Evolutionary conservation across 2,329 filamentous ascomycete genomes (phyloP), one percentile per base, ranked within the genome.

Genomic region (Xylaria sp.): DNA sequence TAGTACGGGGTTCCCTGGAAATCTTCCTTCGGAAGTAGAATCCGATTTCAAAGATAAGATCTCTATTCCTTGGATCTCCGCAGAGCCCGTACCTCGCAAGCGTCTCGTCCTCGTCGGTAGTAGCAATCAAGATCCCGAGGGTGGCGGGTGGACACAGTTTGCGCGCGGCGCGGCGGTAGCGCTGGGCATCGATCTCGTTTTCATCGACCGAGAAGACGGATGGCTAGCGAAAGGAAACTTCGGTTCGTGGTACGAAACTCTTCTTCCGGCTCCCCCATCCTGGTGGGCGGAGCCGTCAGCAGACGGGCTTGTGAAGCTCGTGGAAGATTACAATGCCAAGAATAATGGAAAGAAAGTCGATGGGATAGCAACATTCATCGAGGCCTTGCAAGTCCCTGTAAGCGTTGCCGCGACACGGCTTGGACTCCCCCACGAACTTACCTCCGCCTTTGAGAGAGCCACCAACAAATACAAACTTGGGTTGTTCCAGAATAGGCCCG

Each of bases 401-500:
- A 69, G 68, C 54, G 29, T 59, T 8, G 71, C 63, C 31, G 69
- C 70, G 3, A 27, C 57, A 15, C 60, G 63, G 9, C 66, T 71
- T 8, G 69, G 66, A 2, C 62, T 72, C 15, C 63, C 69, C 6
- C 65, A 62, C 11, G 68, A 71, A 43, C 56, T 46, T 2, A 54
- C 66, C 2, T 62, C 62, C 13, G 61, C 71, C 23, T 72, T 68
- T 51, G 66, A 67, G 37, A 62, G 59, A 11, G 71, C 71, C n/a
- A 71, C 67, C 11, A 69, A 72, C 40, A 72, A 73, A 62, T 68
- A 71, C 33, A 60, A 53, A 31, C 60, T 70, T 9, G 70, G 66
- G 2, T 25, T 63, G 1, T 68, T 64, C 58, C 67, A 69, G 52
- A 68, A 68, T 10, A 61, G 67, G 9, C 55, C 60, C 25, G 62